These are phyloP conservation scores for Pseudozyma pruni DNA, from an alignment of 1,284 basidiomycete genomes.

Conservation along the genomic window DNA sequence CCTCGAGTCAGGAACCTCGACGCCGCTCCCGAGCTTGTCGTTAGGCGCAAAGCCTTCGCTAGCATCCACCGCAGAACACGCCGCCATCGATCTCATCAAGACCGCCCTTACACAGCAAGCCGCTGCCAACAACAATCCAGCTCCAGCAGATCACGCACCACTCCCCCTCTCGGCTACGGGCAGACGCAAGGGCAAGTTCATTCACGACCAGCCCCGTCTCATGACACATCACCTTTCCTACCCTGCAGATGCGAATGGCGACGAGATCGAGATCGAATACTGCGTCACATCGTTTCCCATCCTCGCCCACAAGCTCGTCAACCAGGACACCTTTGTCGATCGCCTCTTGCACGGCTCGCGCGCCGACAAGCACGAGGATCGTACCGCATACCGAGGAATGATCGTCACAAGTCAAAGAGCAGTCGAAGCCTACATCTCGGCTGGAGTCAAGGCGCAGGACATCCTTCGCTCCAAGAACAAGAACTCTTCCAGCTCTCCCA, in stretches of 20 bases:
- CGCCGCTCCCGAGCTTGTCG: conserved; percentile 48
- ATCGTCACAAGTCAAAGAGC: conserved; percentile 63
- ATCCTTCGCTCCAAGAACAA: conserved; percentile 21
- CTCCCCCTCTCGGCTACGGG: conserved; percentile 36
- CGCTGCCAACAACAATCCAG: conserved; percentile 13
- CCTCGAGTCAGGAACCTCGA: conserved; percentile 60
- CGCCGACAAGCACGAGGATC: neutral
- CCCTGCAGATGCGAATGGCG: conserved; percentile 23
- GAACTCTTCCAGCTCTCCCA: conserved; percentile 30
- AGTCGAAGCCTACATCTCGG: conserved; percentile 60
- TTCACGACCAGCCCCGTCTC: conserved; percentile 52
- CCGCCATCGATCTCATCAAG: conserved; percentile 38
- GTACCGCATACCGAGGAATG: conserved; percentile 49
- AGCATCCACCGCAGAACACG: conserved; percentile 17
- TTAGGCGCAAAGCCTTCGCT: conserved; percentile 15
- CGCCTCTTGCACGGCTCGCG: conserved; percentile 39
- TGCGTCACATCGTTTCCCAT: conserved; percentile 61
- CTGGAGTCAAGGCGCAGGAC: conserved; percentile 37
- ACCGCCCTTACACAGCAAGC: conserved; percentile 26
- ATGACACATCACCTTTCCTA: conserved; percentile 63
- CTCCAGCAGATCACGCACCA: conserved; percentile 8
- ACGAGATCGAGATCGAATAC: conserved; percentile 52
- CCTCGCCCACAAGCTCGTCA: conserved; percentile 45
- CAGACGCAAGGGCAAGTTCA: conserved; percentile 54
- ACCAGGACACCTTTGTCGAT: conserved; percentile 45